Percentiles rank a stretch among this genome's conserved stretches.
phyloP scores from a whole-genome alignment of 2,329 filamentous ascomycete genomes.

The Xylariaceae sp. region DNA sequence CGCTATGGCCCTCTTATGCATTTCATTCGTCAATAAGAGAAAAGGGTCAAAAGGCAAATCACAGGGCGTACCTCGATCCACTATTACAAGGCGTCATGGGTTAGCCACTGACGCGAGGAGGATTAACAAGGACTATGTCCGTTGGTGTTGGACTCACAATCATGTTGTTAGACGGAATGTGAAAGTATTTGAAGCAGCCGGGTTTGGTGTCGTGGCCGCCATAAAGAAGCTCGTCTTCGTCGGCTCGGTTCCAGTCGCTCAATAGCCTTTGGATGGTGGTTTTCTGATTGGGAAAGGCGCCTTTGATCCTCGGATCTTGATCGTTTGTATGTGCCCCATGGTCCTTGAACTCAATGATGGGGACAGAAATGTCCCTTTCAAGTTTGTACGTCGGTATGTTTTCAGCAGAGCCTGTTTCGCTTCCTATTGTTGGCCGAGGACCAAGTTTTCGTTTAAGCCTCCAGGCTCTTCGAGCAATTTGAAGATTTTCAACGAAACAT shows the following conservation, averaged over 20 bases:
- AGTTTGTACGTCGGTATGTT: constrained; percentile 11
- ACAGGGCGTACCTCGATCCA: constrained; percentile 24
- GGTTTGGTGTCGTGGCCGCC: background rate
- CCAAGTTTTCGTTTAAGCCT: no score
- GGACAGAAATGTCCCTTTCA: constrained; percentile 19
- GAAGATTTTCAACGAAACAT: no score
- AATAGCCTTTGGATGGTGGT: constrained; percentile 11
- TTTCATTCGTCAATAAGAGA: background rate
- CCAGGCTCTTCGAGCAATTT: no score
- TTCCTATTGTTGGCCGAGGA: no score
- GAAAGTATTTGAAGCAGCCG: constrained; percentile 22
- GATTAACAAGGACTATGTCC: background rate
- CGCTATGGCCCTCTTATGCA: constrained; percentile 26
- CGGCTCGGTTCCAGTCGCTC: background rate
- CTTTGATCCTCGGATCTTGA: constrained; percentile 6
- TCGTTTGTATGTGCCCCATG: background rate
- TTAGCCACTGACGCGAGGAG: no score
- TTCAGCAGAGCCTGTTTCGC: background rate
- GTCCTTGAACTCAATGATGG: constrained; percentile 19
- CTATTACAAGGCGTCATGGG: constrained; percentile 16
- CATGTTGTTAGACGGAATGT: constrained; percentile 33
- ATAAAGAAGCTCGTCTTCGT: constrained; percentile 6
- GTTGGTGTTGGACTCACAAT: constrained; percentile 15
- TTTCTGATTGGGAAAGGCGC: constrained; percentile 24
- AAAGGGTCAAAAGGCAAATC: background rate